Base-by-base conservation (phyloP, 305 asterid genomes). In the Striga hermonthica region DNA sequence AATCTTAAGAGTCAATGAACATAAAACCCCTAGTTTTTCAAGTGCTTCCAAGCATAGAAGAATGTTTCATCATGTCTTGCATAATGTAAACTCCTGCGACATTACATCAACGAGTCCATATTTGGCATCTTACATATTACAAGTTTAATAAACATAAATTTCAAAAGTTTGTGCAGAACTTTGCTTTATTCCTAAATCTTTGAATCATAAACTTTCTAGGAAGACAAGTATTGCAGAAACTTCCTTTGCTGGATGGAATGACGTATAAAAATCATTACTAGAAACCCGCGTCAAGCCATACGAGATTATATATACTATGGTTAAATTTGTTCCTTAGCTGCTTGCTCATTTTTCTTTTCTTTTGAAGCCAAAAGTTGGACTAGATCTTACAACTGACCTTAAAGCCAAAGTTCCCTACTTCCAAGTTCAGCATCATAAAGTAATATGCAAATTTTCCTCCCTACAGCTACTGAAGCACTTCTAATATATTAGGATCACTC, bases 401-500 rank as follows among this genome's bases (percentile, higher is more conserved):
- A 67, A 47, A 50, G 48, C 55, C 57, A 53, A 52, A 67, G 62
- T 60, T 55, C 53, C 22, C 62, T 14, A 52, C 6, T 52, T 16
- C 57, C 36, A 52, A 52, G 10, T n/a, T 35, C 31, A 52, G 36
- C 14, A 35, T 54, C 12, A 15, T 15, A 52, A 4, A 15, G 34
- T 52, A 52, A 52, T 14, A 34, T 16, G 57, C 36, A 54, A 54
- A 7, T 13, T 14, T 54, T 0, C 9, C 35, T 54, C 7, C 14
- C 9, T 56, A 14, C 14, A 36, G 63, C 9, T 56, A 14, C 14
- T 58, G 63, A 14, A 36, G 39, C 37, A 15, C 65, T 43, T 35
- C 57, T 70, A 62, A 61, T 45, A 55, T 37, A 57, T 45, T 16
- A 64, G 63, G 54, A 57, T 55, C 62, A 31, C 60, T 44, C 71